Evolutionary conservation across 1,139 yeast species (phyloP).

Genomic region (Lodderomyces parapsilosis): DNA sequence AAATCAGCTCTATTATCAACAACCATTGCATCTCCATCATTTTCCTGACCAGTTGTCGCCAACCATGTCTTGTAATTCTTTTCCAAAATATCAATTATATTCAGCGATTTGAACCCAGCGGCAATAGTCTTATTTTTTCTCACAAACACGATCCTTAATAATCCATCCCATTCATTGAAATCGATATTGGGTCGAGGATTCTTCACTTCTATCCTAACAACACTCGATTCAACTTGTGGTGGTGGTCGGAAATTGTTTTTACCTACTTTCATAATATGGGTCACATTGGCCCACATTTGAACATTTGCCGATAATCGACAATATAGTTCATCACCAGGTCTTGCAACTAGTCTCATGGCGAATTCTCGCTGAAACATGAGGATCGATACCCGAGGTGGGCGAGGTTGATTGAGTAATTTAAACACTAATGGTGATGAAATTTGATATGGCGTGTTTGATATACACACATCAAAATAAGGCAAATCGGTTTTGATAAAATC

Average conservation of each 20-base stretch:
- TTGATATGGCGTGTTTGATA: slow-evolving; percentile 96
- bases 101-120: slow-evolving; percentile 85
- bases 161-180: slow-evolving; percentile 96
- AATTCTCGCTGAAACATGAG: slow-evolving; percentile 98
- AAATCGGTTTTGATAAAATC: slow-evolving; percentile 95
- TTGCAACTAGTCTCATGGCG: slow-evolving; percentile 86
- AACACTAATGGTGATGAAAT: slow-evolving; percentile 95
- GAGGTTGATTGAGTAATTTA: slow-evolving; percentile 84
- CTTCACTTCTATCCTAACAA: slow-evolving; percentile 89
- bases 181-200: slow-evolving; percentile 90
- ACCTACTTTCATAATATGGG: slow-evolving; percentile 98
- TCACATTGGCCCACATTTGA: slow-evolving; percentile 99
- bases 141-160: slow-evolving; percentile 84
- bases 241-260: slow-evolving; percentile 97
- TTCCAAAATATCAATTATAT: slow-evolving; percentile 82
- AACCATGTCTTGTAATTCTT: slow-evolving; percentile 82
- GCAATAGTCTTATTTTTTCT: slow-evolving; percentile 91
- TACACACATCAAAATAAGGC: slow-evolving; percentile 94
- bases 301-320: slow-evolving; percentile 94
- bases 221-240: slow-evolving; percentile 97
- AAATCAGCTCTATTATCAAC: slow-evolving; percentile 48
- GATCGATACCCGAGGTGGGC: slow-evolving; percentile 92
- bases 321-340: slow-evolving; percentile 92
- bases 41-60: slow-evolving; percentile 54
- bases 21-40: slow-evolving; percentile 51